phyloP scores from a whole-genome alignment of 2,329 filamentous ascomycete species.

The Alternaria conjuncta region DNA sequence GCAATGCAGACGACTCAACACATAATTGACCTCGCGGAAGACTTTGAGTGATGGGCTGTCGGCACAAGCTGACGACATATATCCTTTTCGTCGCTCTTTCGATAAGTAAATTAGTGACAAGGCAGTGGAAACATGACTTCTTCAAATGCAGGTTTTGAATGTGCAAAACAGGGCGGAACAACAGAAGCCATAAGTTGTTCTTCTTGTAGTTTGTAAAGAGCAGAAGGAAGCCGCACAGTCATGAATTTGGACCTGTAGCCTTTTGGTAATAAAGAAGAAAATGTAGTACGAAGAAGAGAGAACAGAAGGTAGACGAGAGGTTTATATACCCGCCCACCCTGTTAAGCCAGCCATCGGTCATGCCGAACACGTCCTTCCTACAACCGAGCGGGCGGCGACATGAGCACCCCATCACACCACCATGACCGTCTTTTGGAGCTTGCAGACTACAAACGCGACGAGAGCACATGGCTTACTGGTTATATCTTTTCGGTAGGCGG shows the following conservation, averaged over 20 bases:
- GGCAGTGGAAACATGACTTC: too few relatives aligned
- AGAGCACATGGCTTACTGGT: too few relatives aligned
- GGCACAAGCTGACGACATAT: too few relatives aligned
- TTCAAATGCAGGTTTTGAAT: fast-evolving
- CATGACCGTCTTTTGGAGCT: too few relatives aligned
- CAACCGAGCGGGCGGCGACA: neutral
- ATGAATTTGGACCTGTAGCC: fast-evolving
- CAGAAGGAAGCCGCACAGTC: neutral
- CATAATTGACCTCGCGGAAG: too few relatives aligned
- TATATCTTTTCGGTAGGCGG: too few relatives aligned
- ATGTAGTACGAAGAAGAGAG: neutral
- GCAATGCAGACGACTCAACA: too few relatives aligned
- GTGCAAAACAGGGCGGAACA: neutral
- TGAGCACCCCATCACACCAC: neutral
- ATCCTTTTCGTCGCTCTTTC: too few relatives aligned
- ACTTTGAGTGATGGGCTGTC: too few relatives aligned
- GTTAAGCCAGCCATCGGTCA: neutral
- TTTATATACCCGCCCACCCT: neutral
- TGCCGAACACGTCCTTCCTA: neutral
- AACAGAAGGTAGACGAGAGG: neutral
- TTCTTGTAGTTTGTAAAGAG: neutral
- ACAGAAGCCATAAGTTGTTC: neutral
- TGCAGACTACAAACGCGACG: too few relatives aligned
- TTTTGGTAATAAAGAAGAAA: neutral
- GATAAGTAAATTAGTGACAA: too few relatives aligned